Conservation (phyloP, 495 filamentous ascomycete genomes). For the Xylaria acuta region DNA sequence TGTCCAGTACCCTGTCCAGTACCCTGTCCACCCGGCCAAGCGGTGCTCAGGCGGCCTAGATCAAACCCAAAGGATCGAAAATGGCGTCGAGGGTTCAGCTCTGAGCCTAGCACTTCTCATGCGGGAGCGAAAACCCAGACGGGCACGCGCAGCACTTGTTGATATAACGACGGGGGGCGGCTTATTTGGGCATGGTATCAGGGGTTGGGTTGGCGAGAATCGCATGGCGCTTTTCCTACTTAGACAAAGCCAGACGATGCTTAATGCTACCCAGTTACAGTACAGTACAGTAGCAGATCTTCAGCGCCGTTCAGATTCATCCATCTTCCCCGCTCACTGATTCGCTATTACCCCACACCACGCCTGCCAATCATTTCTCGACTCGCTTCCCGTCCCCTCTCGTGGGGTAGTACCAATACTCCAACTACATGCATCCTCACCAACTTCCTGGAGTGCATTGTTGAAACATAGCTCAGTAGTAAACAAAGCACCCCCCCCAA, state of each 20-base stretch:
- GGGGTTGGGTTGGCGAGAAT: not conserved
- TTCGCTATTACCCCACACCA: constrained; percentile 10
- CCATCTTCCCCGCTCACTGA: not conserved
- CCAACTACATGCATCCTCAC: not conserved
- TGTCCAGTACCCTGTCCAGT: constrained; percentile 3
- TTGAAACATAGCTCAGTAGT: not conserved
- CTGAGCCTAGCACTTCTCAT: not conserved
- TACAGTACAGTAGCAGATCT: not conserved
- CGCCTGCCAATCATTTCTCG: constrained; percentile 1
- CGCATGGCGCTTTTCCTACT: not conserved
- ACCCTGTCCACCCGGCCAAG: not conserved
- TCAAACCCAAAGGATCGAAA: not conserved
- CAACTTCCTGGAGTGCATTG: not conserved
- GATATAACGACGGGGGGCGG: not conserved
- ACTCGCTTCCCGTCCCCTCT: constrained; percentile 4
- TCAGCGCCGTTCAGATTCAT: not conserved
- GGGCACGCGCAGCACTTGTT: not conserved
- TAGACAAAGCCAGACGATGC: constrained; percentile 8
- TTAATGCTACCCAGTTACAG: not conserved
- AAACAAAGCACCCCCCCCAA: no score
- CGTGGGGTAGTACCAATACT: constrained; percentile 9
- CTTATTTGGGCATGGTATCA: not conserved
- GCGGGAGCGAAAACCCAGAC: not conserved
- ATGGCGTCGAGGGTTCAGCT: not conserved
- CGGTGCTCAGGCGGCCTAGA: not conserved